Percentiles rank a stretch among this genome's conserved stretches.
These are phyloP conservation scores for Lachnellula arida DNA, from an alignment of 2,329 filamentous ascomycete genomes.

Conservation along the genomic window DNA sequence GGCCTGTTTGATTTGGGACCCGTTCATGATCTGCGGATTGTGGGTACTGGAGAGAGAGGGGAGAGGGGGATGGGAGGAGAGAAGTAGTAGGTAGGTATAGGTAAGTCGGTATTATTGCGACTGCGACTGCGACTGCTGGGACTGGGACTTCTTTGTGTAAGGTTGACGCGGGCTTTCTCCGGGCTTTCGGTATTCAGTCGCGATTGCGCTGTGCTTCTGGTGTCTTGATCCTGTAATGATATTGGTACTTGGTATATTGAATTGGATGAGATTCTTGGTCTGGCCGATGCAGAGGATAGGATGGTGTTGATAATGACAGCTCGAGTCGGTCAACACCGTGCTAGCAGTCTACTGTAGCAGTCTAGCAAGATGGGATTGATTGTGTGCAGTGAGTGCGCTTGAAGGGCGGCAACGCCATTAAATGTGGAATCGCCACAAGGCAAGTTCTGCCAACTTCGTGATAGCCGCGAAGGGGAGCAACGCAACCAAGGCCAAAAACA, in stretches of 20 bases:
- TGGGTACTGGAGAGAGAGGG: not conserved
- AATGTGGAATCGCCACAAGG: too few species aligned
- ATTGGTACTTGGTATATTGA: too few species aligned
- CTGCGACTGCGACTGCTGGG: not conserved
- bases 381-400: not conserved
- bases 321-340: not conserved
- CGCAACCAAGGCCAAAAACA: too few species aligned
- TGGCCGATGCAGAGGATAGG: not conserved
- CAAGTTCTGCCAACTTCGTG: too few species aligned
- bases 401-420: not conserved
- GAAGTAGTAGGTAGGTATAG: not conserved
- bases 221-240: too few species aligned
- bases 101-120: not conserved
- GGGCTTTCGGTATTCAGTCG: not conserved
- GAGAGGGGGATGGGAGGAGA: not conserved
- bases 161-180: not conserved
- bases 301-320: not conserved
- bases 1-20: conserved; percentile 31
- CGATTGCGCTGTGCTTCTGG: too few species aligned
- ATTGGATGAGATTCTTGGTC: too few species aligned
- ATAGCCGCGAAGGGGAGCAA: too few species aligned
- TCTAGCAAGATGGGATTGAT: not conserved
- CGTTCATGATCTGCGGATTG: conserved; percentile 27
- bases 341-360: too few species aligned
- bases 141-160: not conserved